Base-by-base conservation (phyloP, 2,329 filamentous ascomycete species). In the Fusarium mexicanum region DNA sequence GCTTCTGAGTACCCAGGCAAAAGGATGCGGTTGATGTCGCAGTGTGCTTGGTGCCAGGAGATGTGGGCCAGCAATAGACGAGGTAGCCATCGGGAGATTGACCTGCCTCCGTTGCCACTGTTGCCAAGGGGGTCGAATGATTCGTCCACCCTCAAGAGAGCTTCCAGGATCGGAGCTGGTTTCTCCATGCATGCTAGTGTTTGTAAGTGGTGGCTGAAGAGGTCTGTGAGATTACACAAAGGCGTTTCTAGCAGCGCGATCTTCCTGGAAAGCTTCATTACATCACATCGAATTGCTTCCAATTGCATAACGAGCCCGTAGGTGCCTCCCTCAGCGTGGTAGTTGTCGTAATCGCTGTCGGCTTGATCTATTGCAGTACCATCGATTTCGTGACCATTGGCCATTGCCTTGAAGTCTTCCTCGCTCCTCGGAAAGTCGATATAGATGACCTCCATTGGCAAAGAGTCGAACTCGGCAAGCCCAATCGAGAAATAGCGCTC, bases 301-400 rank as follows among this genome's bases (percentile, higher is more conserved):
- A 50, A 22, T 5, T 50, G 47, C 29, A 50, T 50, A 31, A 50
- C 8, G 16, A 50, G 47, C 14, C 47, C 29, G 47, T 50, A 50
- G 29, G 47, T 31, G 20, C 47, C 47, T 2, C 47, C 14, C 7
- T 50, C 26, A 11, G 3, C 26, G 2, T 6, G 22, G 46, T 8
- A n/a, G 3, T 2, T 5, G 0, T 11, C 7, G 20, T 22, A 13
- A 4, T 13, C 46, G 10, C 46, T 3, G 14, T 9, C 5, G 10
- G 7, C 20, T 31, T 48, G 26, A n/a, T 31, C 14, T 3, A n/a
- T 31, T 1, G 14, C 5, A 31, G 10, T n/a, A 31, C 7, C 10
- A 50, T n/a, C 7, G 8, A 8, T 8, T 50, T 31, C 20, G 26
- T 3, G 10, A 3, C 14, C 14, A 9, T 31, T n/a, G 14, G 20